phyloP scores from a whole-genome alignment of 805 yeast genomes.

The Cyberlindnera xishuangbannaensis region DNA sequence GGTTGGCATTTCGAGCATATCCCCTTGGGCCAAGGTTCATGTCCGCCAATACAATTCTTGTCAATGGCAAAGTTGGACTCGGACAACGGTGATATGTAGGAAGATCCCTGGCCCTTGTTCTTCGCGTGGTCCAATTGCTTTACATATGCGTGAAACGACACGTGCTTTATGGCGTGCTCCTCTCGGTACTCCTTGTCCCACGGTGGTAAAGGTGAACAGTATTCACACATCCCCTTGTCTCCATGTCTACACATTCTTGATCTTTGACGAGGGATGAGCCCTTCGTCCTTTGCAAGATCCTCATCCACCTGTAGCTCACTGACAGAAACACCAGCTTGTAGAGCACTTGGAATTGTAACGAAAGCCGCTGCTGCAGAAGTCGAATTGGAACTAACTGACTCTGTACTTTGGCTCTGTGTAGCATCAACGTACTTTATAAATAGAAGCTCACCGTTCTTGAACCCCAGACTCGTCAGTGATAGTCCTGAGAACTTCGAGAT shows the following conservation, averaged over 20 bases:
- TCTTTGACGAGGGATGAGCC: slow-evolving; percentile 61
- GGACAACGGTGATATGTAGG: slow-evolving; percentile 75
- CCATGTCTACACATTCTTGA: slow-evolving; percentile 77
- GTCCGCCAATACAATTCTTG: slow-evolving; percentile 68
- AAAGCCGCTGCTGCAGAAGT: neutral
- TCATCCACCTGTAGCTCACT: slow-evolving; percentile 65
- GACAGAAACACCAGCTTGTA: slow-evolving; percentile 21
- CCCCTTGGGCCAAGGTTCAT: slow-evolving; percentile 90
- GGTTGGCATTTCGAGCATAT: slow-evolving; percentile 97
- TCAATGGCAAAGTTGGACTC: slow-evolving; percentile 66
- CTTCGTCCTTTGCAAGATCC: slow-evolving; percentile 56
- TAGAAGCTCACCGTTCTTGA: slow-evolving; percentile 45
- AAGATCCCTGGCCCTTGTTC: slow-evolving; percentile 49
- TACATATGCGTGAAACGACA: slow-evolving; percentile 79
- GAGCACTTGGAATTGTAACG: slow-evolving; percentile 11
- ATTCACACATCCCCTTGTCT: slow-evolving; percentile 96
- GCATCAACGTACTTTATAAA: slow-evolving; percentile 33
- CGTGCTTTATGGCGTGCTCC: slow-evolving; percentile 76
- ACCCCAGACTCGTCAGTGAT: slow-evolving; percentile 31
- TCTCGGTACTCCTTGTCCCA: slow-evolving; percentile 79
- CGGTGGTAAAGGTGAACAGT: slow-evolving; percentile 93
- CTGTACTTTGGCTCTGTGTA: neutral
- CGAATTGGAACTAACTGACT: neutral
- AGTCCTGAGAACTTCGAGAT: slow-evolving; percentile 24
- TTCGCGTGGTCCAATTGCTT: slow-evolving; percentile 63